phyloP scores from a whole-genome alignment of 108 stramenopile genomes.

The Cyclostephanos tholiformis region DNA sequence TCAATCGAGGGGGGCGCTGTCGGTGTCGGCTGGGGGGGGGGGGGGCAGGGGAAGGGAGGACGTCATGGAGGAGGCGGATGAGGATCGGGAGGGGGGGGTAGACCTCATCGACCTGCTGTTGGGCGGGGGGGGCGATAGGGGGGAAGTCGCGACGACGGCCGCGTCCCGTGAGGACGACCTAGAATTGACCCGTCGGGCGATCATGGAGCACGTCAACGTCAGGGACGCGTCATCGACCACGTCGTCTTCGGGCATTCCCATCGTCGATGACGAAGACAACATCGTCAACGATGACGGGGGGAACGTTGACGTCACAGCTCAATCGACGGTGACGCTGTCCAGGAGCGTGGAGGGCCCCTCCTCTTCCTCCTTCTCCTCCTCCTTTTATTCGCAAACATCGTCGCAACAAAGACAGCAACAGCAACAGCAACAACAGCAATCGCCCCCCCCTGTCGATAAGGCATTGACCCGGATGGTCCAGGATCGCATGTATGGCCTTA shows the following conservation, averaged over 20 bases:
- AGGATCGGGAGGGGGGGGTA: too few species aligned
- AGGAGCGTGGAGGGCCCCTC: too few species aligned
- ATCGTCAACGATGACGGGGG: constrained; percentile 22
- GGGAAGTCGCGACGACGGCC: neutral
- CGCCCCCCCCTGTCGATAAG: too few species aligned
- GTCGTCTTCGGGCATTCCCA: neutral
- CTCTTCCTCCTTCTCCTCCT: too few species aligned
- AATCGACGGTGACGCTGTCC: too few species aligned
- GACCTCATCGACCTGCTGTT: neutral
- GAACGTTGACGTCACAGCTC: too few species aligned
- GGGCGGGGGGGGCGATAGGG: neutral
- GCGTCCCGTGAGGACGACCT: neutral
- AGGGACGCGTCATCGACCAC: neutral
- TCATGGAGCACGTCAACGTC: neutral
- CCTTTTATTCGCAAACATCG: too few species aligned
- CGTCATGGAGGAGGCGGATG: too few species aligned
- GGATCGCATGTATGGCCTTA: too few species aligned
- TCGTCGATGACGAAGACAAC: neutral
- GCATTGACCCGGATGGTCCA: too few species aligned
- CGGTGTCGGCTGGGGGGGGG: constrained; percentile 18
- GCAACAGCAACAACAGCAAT: too few species aligned
- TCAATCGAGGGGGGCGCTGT: neutral
- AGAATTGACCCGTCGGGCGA: neutral
- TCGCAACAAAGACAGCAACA: too few species aligned
- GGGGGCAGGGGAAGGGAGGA: neutral